A percentile compares a stretch with the other conserved stretches of the same genome.
phyloP scores from a whole-genome alignment of 306 rosid species.

The Medicago ruthenica region DNA sequence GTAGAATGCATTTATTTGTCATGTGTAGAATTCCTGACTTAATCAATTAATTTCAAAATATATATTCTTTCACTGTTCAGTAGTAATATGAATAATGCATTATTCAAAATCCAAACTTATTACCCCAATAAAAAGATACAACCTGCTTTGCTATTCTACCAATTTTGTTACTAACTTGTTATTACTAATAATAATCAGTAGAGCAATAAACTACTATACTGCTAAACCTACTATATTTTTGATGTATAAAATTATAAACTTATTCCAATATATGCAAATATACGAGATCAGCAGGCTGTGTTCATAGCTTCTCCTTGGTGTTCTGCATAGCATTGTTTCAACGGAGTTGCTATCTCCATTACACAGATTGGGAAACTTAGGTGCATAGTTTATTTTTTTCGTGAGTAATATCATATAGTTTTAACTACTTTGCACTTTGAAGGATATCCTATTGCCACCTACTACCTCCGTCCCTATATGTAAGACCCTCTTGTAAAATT shows the following conservation, averaged over 20 bases:
- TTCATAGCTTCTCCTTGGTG: slow-evolving; percentile 6
- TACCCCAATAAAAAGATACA: background rate
- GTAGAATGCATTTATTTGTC: background rate
- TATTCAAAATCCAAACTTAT: background rate
- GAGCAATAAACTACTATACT: slow-evolving; percentile 18
- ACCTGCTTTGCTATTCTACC: background rate
- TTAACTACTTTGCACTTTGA: background rate
- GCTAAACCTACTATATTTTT: slow-evolving; percentile 10
- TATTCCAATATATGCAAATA: slow-evolving; percentile 5
- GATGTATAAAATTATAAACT: background rate
- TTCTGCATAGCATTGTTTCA: slow-evolving; percentile 13
- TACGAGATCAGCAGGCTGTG: slow-evolving; percentile 8
- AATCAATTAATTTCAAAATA: background rate
- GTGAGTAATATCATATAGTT: background rate
- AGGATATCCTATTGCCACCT: slow-evolving; percentile 24
- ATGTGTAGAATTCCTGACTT: background rate
- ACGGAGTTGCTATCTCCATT: slow-evolving; percentile 13
- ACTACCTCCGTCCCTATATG: too few species aligned
- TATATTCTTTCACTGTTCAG: slow-evolving; percentile 2
- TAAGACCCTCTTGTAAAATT: too few species aligned
- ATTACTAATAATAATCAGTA: background rate
- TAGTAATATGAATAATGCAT: background rate
- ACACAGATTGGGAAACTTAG: background rate
- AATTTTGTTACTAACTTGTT: background rate
- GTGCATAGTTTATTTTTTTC: background rate